phyloP scores from a whole-genome alignment of 805 yeast species.

The Candida boidinii region DNA sequence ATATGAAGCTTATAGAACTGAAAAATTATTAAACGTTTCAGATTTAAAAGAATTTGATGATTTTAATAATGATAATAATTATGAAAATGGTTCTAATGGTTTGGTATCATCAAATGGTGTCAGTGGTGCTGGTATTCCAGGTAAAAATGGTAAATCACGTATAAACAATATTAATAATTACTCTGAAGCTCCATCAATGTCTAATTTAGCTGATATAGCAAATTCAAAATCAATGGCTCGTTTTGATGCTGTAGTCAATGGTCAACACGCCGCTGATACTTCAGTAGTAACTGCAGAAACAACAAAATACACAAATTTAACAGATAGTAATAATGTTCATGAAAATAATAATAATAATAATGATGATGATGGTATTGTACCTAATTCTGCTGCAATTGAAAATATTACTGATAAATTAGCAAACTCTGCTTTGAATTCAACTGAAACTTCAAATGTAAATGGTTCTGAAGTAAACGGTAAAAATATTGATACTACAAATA shows the following conservation, averaged over 20 bases:
- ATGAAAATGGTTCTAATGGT: background rate
- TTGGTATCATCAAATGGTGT: too few relatives aligned
- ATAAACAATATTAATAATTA: background rate
- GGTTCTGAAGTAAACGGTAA: too few relatives aligned
- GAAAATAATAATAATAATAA: too few relatives aligned
- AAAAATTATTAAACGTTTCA: slow-evolving; percentile 46
- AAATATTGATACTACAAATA: too few relatives aligned
- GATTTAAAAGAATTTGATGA: slow-evolving; percentile 27
- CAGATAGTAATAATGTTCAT: too few relatives aligned
- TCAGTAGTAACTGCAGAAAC: slow-evolving; percentile 1
- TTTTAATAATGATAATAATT: slow-evolving; percentile 5
- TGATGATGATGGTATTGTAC: too few relatives aligned
- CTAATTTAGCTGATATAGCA: slow-evolving; percentile 50
- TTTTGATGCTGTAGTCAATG: slow-evolving; percentile 5
- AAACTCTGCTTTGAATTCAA: too few relatives aligned
- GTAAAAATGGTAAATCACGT: slow-evolving; percentile 11
- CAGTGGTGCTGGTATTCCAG: background rate
- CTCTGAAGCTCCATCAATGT: slow-evolving; percentile 46
- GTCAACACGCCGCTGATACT: slow-evolving; percentile 5
- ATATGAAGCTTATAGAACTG: slow-evolving; percentile 60
- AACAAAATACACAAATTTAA: too few relatives aligned
- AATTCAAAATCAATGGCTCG: slow-evolving; percentile 24
- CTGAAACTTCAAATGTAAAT: too few relatives aligned
- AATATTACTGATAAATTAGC: too few relatives aligned
- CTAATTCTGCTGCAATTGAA: too few relatives aligned